Base-by-base conservation (phyloP, 2,329 filamentous ascomycete species). In the Neopestalotiopsis sp. region DNA sequence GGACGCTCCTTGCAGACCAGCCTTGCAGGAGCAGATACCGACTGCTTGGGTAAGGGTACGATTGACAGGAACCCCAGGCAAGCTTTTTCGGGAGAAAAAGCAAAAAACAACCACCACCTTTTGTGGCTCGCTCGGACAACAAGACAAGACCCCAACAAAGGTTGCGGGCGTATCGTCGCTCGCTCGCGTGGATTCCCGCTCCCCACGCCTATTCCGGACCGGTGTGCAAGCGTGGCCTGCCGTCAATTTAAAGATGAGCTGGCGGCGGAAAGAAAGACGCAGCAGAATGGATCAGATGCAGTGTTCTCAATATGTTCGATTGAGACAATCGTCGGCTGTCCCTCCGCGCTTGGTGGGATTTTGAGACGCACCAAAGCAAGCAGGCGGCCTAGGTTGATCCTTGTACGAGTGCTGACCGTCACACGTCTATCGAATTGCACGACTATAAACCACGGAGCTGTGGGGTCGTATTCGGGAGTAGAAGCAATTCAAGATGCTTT, bases 11-110 rank as follows among this genome's bases (percentile, higher is more conserved):
- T 38, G 56, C 38, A 64, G 56, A 38, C 42, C 42, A 58, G 49
- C 40, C 42, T 53, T 66, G 45, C 64, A 66, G 49, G 24, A 38
- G 12, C 5, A 28, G 64, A 53, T 57, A 10, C 64, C 62, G 62
- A 65, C 62, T 32, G 42, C 62, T 53, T 65, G 62, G 62, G 20
- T 65, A 63, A 24, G 42, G 40, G 42, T 24, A 56, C 32, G 12
- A 28, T 10, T 65, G 62, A 49, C 24, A 56, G 24, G 45, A 38
- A 13, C 45, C 45, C 40, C 13, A 58, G 53, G 45, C 30, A 63
- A 63, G 61, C 61, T 38, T 53, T 28, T 28, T 66, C 62, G 14
- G 40, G 13, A 24, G 64, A 58, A 66, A 66, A 66, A 66, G 64
- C 64, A 66, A 66, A 45, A 12, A 58, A 13, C n/a, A 58, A 13